Percentiles rank a stretch among this genome's conserved stretches.
phyloP scores from a whole-genome alignment of 352 stramenopile species.

The Aphanomyces stellatus region DNA sequence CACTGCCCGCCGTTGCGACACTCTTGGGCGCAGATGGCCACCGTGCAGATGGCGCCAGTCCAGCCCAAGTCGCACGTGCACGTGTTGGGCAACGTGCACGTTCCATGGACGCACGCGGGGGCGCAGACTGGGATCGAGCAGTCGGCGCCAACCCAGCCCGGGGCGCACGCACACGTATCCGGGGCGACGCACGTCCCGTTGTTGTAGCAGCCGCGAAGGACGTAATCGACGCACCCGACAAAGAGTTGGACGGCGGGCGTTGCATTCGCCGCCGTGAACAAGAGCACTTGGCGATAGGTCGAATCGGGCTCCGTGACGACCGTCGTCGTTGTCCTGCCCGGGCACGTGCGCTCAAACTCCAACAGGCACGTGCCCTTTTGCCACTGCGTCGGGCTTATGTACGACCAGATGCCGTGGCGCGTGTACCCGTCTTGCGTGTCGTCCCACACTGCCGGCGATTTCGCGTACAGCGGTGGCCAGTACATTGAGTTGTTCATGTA shows the following conservation, averaged over 20 bases:
- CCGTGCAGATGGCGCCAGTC: conserved; percentile 78
- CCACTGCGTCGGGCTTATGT: conserved; percentile 61
- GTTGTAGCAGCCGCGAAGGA: conserved; percentile 92
- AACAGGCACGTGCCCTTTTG: conserved; percentile 91
- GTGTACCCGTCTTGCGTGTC: conserved; percentile 91
- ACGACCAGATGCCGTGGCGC: conserved; percentile 69
- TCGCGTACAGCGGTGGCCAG: conserved; percentile 86
- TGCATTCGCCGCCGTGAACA: conserved; percentile 55
- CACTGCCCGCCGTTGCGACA: conserved; percentile 81
- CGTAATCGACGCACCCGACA: conserved; percentile 86
- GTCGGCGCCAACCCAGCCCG: conserved; percentile 69
- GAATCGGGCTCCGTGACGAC: conserved; percentile 81
- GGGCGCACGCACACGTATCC: conserved; percentile 68
- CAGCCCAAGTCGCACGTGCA: conserved; percentile 90
- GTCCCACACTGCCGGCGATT: conserved; percentile 71
- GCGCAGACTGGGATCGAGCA: conserved; percentile 70
- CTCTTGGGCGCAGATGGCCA: conserved; percentile 87
- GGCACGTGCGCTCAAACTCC: conserved; percentile 86
- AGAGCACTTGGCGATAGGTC: conserved; percentile 78
- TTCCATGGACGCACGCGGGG: conserved; percentile 74
- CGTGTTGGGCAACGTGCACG: conserved; percentile 88
- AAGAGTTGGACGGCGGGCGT: conserved; percentile 39
- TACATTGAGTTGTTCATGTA: conserved; percentile 94
- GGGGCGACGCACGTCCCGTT: conserved; percentile 91
- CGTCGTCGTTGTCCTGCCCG: conserved; percentile 20